Evolutionary conservation across 1,139 yeast genomes (phyloP).

Genomic region (Meyerozyma sp.): DNA sequence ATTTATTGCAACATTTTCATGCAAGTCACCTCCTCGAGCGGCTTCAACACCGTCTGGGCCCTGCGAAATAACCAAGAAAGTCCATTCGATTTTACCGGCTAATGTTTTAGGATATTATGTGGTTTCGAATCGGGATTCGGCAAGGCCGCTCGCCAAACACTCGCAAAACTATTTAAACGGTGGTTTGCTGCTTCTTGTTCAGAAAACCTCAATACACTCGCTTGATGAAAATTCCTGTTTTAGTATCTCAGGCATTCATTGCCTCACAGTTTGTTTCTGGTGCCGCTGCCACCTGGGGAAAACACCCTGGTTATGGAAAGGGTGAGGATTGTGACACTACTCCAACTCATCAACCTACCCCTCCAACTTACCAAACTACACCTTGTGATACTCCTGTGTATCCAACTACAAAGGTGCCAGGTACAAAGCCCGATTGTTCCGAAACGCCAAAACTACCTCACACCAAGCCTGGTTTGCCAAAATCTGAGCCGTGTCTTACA

Average conservation of each 20-base stretch:
- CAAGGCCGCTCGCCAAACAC: neutral
- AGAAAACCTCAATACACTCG: neutral
- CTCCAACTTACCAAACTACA: neutral
- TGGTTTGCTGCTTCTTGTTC: neutral
- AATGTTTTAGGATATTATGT: too few species aligned
- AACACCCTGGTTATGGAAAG: neutral
- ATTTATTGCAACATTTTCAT: neutral
- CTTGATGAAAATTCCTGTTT: neutral
- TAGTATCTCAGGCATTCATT: neutral
- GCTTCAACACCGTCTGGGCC: neutral
- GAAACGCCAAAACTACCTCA: too few species aligned
- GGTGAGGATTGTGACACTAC: neutral
- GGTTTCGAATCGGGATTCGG: too few species aligned
- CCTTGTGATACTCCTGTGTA: neutral
- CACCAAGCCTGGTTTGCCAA: too few species aligned
- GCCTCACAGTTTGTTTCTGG: neutral
- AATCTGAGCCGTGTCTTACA: too few species aligned
- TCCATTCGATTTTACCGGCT: too few species aligned
- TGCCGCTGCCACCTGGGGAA: neutral
- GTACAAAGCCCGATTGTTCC: too few species aligned
- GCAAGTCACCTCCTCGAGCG: neutral
- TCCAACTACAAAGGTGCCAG: too few species aligned
- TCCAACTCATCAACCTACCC: neutral
- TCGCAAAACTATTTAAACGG: neutral
- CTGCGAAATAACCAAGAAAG: too few species aligned